A percentile compares a stretch with the other conserved stretches of the same genome.
Evolutionary conservation across 305 asterid genomes (phyloP).

Genomic region (Fraxinus baroniana): DNA sequence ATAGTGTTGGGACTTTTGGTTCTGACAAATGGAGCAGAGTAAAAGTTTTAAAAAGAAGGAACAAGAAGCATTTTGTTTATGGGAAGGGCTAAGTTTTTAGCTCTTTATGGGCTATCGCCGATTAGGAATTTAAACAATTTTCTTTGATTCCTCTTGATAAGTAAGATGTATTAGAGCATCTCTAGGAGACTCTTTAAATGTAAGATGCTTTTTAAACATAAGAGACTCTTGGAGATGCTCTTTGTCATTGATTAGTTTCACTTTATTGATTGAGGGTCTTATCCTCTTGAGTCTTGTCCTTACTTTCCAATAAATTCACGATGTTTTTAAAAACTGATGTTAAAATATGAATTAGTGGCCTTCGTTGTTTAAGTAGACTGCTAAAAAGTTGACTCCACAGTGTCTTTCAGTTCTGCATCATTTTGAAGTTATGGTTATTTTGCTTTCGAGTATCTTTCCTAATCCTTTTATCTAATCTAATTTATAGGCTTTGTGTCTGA

Average conservation of each 20-base stretch:
- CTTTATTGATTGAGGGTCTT: not conserved
- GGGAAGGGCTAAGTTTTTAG: not conserved
- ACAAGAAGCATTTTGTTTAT: not conserved
- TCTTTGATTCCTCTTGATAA: not conserved
- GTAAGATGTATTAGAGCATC: not conserved
- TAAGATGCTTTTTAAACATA: not conserved
- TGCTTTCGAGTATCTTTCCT: constrained; percentile 12
- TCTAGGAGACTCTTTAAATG: not conserved
- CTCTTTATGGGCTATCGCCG: not conserved
- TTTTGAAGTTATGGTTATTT: constrained; percentile 4
- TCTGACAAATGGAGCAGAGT: not conserved
- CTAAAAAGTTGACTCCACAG: constrained; percentile 16
- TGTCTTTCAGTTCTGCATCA: constrained; percentile 6
- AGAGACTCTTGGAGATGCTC: not conserved
- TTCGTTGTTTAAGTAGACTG: constrained; percentile 9
- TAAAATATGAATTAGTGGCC: not conserved
- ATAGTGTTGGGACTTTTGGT: not conserved
- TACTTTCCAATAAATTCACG: not conserved
- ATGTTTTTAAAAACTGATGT: not conserved
- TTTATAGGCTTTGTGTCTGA: constrained; percentile 68
- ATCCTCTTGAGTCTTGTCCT: not conserved
- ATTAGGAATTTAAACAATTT: not conserved
- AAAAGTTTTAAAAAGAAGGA: not conserved
- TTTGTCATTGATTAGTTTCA: not conserved
- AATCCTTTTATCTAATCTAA: constrained; percentile 18